Base-by-base conservation (phyloP, 805 yeast species). In the Ogataea thermomethanolica region DNA sequence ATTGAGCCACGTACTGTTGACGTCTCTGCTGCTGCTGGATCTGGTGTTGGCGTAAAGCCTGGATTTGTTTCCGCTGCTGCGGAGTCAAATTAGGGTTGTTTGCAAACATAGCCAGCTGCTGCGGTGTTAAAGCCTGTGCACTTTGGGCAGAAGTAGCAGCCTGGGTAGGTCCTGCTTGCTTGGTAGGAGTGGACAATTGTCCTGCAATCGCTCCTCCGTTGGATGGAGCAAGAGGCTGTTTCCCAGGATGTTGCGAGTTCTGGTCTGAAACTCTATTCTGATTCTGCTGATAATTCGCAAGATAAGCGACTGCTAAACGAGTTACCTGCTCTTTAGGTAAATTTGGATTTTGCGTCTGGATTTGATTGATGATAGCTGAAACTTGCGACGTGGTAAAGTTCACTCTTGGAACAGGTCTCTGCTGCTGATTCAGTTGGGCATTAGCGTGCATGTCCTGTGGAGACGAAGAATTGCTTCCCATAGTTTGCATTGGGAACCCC, bases 311-410 rank as follows among this genome's bases (percentile, higher is more conserved):
- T 2, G 87, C 86, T 41, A 80, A 66, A 43, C 76, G 73, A 2
- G 83, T 77, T 1, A 81, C 84, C 51, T 81, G 83, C 41, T 76
- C 81, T 45, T 78, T 78, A 8, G 78, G 67, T 54, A 79, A 62
- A 24, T 69, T 73, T 1, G 88, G 88, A 55, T 81, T 75, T 50
- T 79, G 79, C n/a, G 72, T 62, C 54, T 80, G 84, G 39, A 81
- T 80, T 32, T 80, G 78, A 48, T 70, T 76, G 42, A 81, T 75
- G 29, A 81, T 72, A 1, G 84, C 81, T 8, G 84, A 72, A 4
- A 81, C 83, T 50, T 81, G 86, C 1, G 79, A 75, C 10, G 80
- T 77, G 0, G 79, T 73, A 57, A 78, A 74, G 24, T 48, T 51
- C 27, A 62, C 51, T 17, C 58, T 53, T 5, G 58, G 41, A 9